Evolutionary conservation across 768 basidiomycete genomes (phyloP).

Genomic region (Hericium rajendrae): DNA sequence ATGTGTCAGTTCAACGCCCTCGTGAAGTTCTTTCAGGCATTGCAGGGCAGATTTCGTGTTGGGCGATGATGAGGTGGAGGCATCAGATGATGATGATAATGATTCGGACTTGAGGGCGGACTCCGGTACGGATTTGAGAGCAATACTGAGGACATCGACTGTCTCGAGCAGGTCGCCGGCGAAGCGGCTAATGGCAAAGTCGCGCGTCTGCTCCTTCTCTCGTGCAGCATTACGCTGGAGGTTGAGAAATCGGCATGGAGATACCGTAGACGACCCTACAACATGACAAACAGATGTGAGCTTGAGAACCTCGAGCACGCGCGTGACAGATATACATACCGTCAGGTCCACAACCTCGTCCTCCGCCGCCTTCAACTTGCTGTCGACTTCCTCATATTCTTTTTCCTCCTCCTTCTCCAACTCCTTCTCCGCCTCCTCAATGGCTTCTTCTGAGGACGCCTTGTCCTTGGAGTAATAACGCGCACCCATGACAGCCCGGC

Average conservation of each 20-base stretch:
- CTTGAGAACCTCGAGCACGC: neutral
- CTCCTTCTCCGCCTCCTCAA: constrained; percentile 18
- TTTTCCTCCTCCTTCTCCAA: constrained; percentile 22
- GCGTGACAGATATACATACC: constrained; percentile 33
- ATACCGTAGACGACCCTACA: constrained; percentile 80
- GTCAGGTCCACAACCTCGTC: constrained; percentile 76
- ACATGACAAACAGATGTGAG: constrained; percentile 8
- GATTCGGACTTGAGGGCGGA: constrained; percentile 29
- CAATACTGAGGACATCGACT: constrained; percentile 81
- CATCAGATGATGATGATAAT: constrained; percentile 24
- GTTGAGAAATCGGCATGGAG: constrained; percentile 94
- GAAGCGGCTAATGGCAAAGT: constrained; percentile 89
- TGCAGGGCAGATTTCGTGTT: constrained; percentile 44
- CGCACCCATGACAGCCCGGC: constrained; percentile 16
- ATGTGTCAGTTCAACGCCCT: constrained; percentile 89
- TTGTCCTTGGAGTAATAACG: constrained; percentile 51
- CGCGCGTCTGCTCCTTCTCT: constrained; percentile 87
- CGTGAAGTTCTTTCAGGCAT: constrained; percentile 63
- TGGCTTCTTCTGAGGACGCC: constrained; percentile 25
- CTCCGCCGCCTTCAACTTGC: constrained; percentile 73
- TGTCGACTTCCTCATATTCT: constrained; percentile 23
- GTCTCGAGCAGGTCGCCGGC: constrained; percentile 85
- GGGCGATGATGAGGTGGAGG: constrained; percentile 6
- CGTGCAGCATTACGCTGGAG: constrained; percentile 84
- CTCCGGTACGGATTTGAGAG: constrained; percentile 68